Percentiles rank a stretch among this genome's conserved stretches.
Evolutionary conservation across 169 alveolate species (phyloP).

Genomic region (Plasmodium berghei): DNA sequence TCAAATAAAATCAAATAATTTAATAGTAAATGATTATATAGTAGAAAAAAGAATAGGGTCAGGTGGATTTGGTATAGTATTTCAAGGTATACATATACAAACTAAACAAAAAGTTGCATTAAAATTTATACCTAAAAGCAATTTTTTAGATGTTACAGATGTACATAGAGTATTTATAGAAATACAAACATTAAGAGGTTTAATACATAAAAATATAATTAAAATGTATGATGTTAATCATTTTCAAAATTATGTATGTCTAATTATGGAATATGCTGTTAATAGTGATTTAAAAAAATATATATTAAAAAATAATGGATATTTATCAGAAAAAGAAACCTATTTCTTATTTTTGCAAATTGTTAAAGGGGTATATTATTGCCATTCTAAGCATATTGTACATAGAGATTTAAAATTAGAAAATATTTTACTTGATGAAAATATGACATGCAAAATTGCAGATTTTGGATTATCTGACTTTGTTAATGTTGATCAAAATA

Average conservation of each 20-base stretch:
- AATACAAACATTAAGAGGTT: constrained; percentile 79
- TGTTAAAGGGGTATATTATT: constrained; percentile 85
- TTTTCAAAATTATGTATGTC: constrained; percentile 81
- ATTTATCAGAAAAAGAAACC: constrained; percentile 80
- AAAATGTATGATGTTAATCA: constrained; percentile 81
- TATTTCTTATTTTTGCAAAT: constrained; percentile 81
- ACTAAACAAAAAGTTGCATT: constrained; percentile 84
- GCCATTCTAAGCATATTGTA: constrained; percentile 87
- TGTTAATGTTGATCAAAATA: constrained; percentile 79
- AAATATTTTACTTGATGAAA: constrained; percentile 80
- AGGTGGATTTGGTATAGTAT: constrained; percentile 75
- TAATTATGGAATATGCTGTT: constrained; percentile 79
- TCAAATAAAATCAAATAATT: constrained; percentile 41
- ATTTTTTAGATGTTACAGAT: constrained; percentile 77
- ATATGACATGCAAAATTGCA: constrained; percentile 71
- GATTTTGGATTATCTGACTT: constrained; percentile 78
- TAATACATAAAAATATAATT: constrained; percentile 80
- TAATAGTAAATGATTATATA: constrained; percentile 66
- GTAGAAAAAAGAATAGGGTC: constrained; percentile 70
- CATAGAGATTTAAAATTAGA: constrained; percentile 86
- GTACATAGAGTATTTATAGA: constrained; percentile 82
- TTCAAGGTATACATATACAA: constrained; percentile 81
- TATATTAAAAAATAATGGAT: constrained; percentile 79
- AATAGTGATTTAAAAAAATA: constrained; percentile 82
- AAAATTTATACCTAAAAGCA: constrained; percentile 81